Evolutionary conservation across 257 asterid genomes (phyloP).

Genomic region (Solanum phureja): DNA sequence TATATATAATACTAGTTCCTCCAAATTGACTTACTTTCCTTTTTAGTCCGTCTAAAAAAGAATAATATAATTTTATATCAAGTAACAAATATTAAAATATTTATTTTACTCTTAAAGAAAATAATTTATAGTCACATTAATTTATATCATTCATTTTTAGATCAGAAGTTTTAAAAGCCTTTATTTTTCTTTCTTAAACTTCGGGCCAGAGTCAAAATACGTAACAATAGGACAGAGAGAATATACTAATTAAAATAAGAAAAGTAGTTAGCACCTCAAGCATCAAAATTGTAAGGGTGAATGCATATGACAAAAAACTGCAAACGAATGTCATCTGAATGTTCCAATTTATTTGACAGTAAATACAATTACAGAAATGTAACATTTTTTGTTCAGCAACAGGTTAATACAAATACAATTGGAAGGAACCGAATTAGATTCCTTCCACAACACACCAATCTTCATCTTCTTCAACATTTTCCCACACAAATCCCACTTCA

Average conservation of each 20-base stretch:
- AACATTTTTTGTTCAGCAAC: not conserved
- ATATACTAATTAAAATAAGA: not conserved
- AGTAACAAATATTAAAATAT: too few species aligned
- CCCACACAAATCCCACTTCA: conserved; percentile 32
- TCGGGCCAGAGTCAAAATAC: too few species aligned
- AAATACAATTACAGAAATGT: not conserved
- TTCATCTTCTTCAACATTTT: conserved; percentile 42
- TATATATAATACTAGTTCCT: not conserved
- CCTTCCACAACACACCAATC: conserved; percentile 72
- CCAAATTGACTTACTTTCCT: too few species aligned
- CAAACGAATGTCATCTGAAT: not conserved
- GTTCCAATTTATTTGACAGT: not conserved
- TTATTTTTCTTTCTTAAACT: too few species aligned
- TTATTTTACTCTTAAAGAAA: too few species aligned
- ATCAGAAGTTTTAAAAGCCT: too few species aligned
- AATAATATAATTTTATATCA: too few species aligned
- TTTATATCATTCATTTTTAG: too few species aligned
- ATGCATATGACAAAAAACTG: not conserved
- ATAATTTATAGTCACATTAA: too few species aligned
- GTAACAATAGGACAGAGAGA: too few species aligned
- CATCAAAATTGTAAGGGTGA: not conserved
- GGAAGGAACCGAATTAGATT: not conserved
- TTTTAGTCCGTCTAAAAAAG: too few species aligned
- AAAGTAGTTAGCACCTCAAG: not conserved
- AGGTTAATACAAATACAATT: not conserved